These are phyloP conservation scores for Lagenidium giganteum DNA, from an alignment of 352 stramenopile species.

Conservation along the genomic window DNA sequence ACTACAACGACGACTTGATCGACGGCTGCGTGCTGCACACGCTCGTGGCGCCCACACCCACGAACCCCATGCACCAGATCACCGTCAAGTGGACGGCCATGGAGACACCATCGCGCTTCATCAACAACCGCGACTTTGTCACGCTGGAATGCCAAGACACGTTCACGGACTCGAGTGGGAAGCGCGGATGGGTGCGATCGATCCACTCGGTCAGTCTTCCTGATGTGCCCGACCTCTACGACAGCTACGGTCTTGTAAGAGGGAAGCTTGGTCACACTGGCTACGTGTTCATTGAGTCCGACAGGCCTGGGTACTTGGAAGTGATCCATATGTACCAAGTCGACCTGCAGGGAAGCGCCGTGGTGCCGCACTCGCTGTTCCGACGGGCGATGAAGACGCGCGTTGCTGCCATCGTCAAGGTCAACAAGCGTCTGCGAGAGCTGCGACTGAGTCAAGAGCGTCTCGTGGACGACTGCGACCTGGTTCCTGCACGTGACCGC, in stretches of 20 bases:
- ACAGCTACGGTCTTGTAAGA: conserved; percentile 29
- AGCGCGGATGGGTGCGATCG: conserved; percentile 43
- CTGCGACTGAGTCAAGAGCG: conserved; percentile 27
- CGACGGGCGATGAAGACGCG: conserved; percentile 37
- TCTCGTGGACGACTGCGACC: conserved; percentile 45
- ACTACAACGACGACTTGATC: conserved; percentile 33
- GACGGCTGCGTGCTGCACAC: conserved; percentile 49
- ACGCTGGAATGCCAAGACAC: conserved; percentile 55
- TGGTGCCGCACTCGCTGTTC: conserved; percentile 26
- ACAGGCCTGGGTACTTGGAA: conserved; percentile 38
- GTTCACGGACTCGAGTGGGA: conserved; percentile 38
- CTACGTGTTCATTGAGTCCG: conserved; percentile 56
- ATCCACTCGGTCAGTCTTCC: conserved; percentile 57
- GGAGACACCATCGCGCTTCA: conserved; percentile 37
- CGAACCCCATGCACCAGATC: conserved; percentile 33
- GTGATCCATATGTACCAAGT: conserved; percentile 46
- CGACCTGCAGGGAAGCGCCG: conserved; percentile 39
- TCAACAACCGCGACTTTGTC: conserved; percentile 55
- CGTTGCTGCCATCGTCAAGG: conserved; percentile 26
- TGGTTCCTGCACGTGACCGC: conserved; percentile 41
- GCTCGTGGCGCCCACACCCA: conserved; percentile 21
- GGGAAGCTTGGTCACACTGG: conserved; percentile 53
- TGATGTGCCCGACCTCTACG: conserved; percentile 34
- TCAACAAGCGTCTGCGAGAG: conserved; percentile 37
- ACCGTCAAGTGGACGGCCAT: conserved; percentile 49